phyloP scores from a whole-genome alignment of 2,329 filamentous ascomycete genomes.

The Calonectria hongkongensis region DNA sequence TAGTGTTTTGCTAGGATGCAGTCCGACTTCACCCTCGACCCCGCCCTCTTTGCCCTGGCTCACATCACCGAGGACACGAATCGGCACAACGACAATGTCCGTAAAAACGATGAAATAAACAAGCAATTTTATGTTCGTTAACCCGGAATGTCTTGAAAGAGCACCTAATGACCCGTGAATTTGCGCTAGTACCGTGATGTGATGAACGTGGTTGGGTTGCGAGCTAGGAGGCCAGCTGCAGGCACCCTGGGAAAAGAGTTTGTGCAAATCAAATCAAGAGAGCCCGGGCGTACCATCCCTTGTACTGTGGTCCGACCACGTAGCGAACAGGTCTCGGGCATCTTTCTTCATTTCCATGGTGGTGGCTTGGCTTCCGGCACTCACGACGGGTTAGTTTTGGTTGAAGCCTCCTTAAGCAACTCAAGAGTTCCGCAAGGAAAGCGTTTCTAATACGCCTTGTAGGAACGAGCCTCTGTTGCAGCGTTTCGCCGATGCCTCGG shows the following conservation, averaged over 20 bases:
- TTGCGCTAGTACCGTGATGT: constrained; percentile 18
- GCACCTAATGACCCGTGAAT: not conserved
- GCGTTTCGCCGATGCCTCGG: constrained; percentile 30
- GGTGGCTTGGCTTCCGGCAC: constrained; percentile 27
- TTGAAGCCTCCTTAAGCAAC: not conserved
- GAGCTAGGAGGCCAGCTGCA: not conserved
- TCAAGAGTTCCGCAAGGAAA: not conserved
- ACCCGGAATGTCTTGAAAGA: not conserved
- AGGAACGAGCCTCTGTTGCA: constrained; percentile 36
- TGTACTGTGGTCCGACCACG: constrained; percentile 26
- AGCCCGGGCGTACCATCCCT: constrained; percentile 22
- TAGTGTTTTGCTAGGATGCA: constrained; percentile 24
- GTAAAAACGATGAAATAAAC: constrained; percentile 26
- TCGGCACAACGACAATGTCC: constrained; percentile 10
- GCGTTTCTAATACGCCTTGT: not conserved
- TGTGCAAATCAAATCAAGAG: constrained; percentile 19
- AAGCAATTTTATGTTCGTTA: constrained; percentile 26
- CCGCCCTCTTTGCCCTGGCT: constrained; percentile 4
- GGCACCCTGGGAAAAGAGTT: constrained; percentile 17
- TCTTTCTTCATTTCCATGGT: constrained; percentile 36
- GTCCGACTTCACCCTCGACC: constrained; percentile 29
- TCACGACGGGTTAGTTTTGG: constrained; percentile 21
- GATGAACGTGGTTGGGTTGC: constrained; percentile 4
- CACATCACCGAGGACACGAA: constrained; percentile 21
- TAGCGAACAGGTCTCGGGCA: not conserved